Percentiles rank a stretch among this genome's conserved stretches.
These are phyloP conservation scores for Chlorella sp. DNA, from an alignment of 139 green algal genomes.

Conservation along the genomic window DNA sequence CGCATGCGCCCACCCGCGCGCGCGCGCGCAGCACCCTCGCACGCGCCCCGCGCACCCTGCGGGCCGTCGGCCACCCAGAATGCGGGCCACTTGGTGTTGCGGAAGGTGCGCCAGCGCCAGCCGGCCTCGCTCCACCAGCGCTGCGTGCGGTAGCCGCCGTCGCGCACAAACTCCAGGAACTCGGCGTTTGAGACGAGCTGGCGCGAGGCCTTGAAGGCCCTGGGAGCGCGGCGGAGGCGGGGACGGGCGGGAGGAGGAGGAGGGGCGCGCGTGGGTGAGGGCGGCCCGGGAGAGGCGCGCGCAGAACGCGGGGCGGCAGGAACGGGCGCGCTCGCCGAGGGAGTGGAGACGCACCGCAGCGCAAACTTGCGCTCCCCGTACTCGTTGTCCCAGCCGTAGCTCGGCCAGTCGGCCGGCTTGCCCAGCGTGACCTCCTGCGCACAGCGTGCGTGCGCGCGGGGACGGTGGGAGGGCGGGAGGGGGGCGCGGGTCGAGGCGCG, in stretches of 20 bases:
- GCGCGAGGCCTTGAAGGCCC: slow-evolving; percentile 11
- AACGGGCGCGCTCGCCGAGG: too few relatives aligned
- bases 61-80: slow-evolving; percentile 78
- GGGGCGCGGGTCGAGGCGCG: too few relatives aligned
- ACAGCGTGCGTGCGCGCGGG: too few relatives aligned
- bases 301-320: too few relatives aligned
- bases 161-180: slow-evolving; percentile 75
- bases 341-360: too few relatives aligned
- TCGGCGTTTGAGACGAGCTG: slow-evolving; percentile 63
- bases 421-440: slow-evolving; percentile 37
- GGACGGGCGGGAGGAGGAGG: too few relatives aligned
- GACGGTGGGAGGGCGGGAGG: too few relatives aligned
- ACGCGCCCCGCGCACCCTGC: slow-evolving; percentile 39
- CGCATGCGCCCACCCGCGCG: not conserved
- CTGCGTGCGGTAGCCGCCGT: slow-evolving; percentile 58
- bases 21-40: not conserved
- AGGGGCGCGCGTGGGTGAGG: too few relatives aligned
- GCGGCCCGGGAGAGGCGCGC: too few relatives aligned
- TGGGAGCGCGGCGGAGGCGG: slow-evolving; percentile 47
- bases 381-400: slow-evolving; percentile 84
- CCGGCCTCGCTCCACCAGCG: slow-evolving; percentile 73
- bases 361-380: slow-evolving; percentile 61
- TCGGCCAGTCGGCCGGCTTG: slow-evolving; percentile 74
- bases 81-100: slow-evolving; percentile 84
- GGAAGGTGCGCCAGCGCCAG: slow-evolving; percentile 79